Evolutionary conservation across 768 basidiomycete genomes (phyloP), one percentile per base, ranked within the genome.

Genomic region (Cystobasidium tubakii): DNA sequence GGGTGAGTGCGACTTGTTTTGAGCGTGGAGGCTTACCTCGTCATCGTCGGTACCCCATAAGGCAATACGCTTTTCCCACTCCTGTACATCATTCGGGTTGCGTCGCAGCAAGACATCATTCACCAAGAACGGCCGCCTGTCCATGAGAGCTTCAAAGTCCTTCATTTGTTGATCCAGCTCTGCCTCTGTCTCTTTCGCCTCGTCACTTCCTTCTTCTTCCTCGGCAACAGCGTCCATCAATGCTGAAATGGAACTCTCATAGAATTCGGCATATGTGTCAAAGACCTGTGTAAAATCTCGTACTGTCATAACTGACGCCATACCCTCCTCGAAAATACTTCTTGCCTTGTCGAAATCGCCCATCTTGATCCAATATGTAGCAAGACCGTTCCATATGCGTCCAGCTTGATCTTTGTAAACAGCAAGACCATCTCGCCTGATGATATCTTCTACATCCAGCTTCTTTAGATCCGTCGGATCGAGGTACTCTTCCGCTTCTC

Each of bases 281-380:
- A 98, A 98, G 69, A 98, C 92, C 81, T 97, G 93, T 1, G 92
- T 92, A 81, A 99, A 99, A 82, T 98, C 96, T 39, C 94, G 87
- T 76, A 97, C 89, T 0, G 95, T 97, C 78, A 98, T 83, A 21
- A 98, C 95, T 0, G 83, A 84, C 21, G 86, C 85, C 76, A 97
- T 85, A 17, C 93, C 96, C 27, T 86, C 82, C 81, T 98, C 96
- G 80, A 98, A 98, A 0, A 89, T 91, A 63, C 54, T 27, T 21
- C 75, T 73, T 19, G 79, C 77, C 62, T 74, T 64, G 34, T 93
- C 93, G 79, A 99, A 97, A 80, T 98, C 96, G 67, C 86, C 91
- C 4, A 92, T 88, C 82, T 96, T 96, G 81, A 94, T 94, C 95
- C 95, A 99, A 80, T 95, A 98, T 0, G 94, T 97, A 0, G 94